phyloP scores from a whole-genome alignment of 2,329 filamentous ascomycete genomes.

The Cladophialophora yegresii region DNA sequence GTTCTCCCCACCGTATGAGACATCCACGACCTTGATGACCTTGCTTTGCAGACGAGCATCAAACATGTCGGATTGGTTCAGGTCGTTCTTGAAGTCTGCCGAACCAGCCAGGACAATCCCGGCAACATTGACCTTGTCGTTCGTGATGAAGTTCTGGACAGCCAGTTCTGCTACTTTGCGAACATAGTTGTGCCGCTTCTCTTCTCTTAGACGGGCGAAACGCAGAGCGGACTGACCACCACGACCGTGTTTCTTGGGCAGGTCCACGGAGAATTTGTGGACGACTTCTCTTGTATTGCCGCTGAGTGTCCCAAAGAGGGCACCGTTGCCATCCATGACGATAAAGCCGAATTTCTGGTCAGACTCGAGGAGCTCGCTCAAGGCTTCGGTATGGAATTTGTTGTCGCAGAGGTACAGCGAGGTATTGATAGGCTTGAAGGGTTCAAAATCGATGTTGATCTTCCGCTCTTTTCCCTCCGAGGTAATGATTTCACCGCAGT shows the following conservation, averaged over 20 bases:
- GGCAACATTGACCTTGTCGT: slow-evolving; percentile 96
- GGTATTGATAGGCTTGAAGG: slow-evolving; percentile 99
- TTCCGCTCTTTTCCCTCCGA: slow-evolving; percentile 98
- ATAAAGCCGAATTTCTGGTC: slow-evolving; percentile 99
- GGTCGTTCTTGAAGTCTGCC: slow-evolving; percentile 98
- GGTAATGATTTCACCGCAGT: slow-evolving; percentile 99
- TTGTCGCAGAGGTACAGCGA: slow-evolving; percentile 99
- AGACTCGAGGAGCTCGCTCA: slow-evolving; percentile 95
- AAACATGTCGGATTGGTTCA: slow-evolving; percentile 97
- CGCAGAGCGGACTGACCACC: slow-evolving; percentile 99
- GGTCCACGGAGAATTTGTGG: slow-evolving; percentile 97
- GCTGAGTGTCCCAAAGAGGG: slow-evolving; percentile 92
- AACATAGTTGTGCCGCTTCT: slow-evolving; percentile 99
- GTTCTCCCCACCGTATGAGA: slow-evolving; percentile 98
- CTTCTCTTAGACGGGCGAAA: slow-evolving; percentile 98
- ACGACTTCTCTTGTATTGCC: slow-evolving; percentile 96
- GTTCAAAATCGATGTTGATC: slow-evolving; percentile 99
- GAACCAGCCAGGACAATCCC: slow-evolving; percentile 94
- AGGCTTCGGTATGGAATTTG: slow-evolving; percentile 97
- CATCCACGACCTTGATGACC: slow-evolving; percentile 99
- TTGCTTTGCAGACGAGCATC: slow-evolving; percentile 87
- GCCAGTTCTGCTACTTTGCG: slow-evolving; percentile 97
- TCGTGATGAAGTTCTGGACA: slow-evolving; percentile 98
- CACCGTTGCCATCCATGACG: slow-evolving; percentile 99
- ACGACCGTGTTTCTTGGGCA: slow-evolving; percentile 99